Percentiles rank a stretch among this genome's conserved stretches.
Conservation (phyloP, 2,329 filamentous ascomycete species). For the Cytospora piceicola region DNA sequence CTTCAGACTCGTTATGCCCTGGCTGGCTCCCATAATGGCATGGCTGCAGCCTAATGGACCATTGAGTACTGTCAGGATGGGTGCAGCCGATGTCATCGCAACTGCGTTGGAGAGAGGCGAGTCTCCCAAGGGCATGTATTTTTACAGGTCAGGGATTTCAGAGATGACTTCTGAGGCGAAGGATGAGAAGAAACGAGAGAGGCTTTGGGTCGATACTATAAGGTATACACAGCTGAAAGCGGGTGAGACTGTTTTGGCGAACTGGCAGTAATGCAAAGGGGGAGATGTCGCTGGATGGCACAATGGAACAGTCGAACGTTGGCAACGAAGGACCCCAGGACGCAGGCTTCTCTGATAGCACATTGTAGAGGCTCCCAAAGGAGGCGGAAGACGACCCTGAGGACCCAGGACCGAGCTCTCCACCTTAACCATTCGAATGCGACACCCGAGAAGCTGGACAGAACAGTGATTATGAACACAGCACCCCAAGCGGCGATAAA, state of each 20-base stretch:
- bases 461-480: no score
- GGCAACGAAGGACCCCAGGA: no score
- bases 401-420: no score
- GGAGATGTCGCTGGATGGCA: no score
- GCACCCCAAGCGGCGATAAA: no score
- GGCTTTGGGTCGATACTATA: constrained; percentile 17
- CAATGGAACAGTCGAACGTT: no score
- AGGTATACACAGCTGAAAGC: constrained; percentile 9
- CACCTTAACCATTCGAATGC: no score
- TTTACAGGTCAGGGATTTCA: constrained; percentile 5
- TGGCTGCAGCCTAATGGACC: constrained; percentile 24
- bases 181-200: constrained; percentile 15
- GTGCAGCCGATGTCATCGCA: constrained; percentile 10
- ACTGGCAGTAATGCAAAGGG: constrained; percentile 11
- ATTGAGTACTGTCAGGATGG: neutral
- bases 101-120: constrained; percentile 5
- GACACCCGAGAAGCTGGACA: no score
- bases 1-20: constrained; percentile 17
- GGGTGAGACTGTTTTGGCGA: constrained; percentile 10
- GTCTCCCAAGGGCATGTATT: constrained; percentile 13
- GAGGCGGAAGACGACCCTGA: no score
- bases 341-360: no score
- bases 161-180: constrained; percentile 16
- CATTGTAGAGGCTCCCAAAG: no score
- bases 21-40: neutral